phyloP scores from a whole-genome alignment of 495 filamentous ascomycete genomes.

The Penicillium bialowiezense region DNA sequence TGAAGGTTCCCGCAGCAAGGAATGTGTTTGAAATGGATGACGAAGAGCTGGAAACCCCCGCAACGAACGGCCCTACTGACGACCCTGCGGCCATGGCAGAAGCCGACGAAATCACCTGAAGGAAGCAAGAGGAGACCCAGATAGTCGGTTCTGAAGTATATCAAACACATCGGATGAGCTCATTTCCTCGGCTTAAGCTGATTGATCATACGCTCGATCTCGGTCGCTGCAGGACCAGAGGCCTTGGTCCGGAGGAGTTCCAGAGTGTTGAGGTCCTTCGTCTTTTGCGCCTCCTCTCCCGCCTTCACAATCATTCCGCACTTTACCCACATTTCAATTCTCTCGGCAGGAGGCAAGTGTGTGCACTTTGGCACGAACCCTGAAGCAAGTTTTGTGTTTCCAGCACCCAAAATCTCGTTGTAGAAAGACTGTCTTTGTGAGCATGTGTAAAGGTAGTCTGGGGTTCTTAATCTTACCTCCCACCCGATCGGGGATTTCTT shows the following conservation, averaged over 20 bases:
- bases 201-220: slow-evolving; percentile 62
- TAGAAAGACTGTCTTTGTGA: slow-evolving; percentile 70
- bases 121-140: slow-evolving; percentile 2
- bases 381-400: slow-evolving; percentile 83
- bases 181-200: slow-evolving; percentile 50
- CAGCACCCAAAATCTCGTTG: slow-evolving; percentile 82
- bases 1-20: slow-evolving; percentile 11
- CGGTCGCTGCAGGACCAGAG: slow-evolving; percentile 50
- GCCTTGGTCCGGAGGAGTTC: slow-evolving; percentile 57
- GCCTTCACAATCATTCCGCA: slow-evolving; percentile 89
- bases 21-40: slow-evolving; percentile 14
- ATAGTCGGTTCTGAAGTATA: slow-evolving; percentile 1
- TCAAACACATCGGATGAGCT: slow-evolving; percentile 13
- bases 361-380: slow-evolving; percentile 87
- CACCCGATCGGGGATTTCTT: slow-evolving; percentile 92
- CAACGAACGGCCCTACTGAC: slow-evolving; percentile 20
- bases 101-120: slow-evolving; percentile 47
- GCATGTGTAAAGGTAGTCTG: slow-evolving; percentile 14
- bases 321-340: slow-evolving; percentile 93
- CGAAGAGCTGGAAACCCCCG: slow-evolving; percentile 8
- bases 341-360: slow-evolving; percentile 56
- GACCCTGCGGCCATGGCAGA: slow-evolving; percentile 30
- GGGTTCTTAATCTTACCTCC: slow-evolving; percentile 60
- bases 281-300: slow-evolving; percentile 83
- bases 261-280: slow-evolving; percentile 69